Base-by-base conservation (phyloP, 768 basidiomycete genomes). In the Cantharellus anzutake region DNA sequence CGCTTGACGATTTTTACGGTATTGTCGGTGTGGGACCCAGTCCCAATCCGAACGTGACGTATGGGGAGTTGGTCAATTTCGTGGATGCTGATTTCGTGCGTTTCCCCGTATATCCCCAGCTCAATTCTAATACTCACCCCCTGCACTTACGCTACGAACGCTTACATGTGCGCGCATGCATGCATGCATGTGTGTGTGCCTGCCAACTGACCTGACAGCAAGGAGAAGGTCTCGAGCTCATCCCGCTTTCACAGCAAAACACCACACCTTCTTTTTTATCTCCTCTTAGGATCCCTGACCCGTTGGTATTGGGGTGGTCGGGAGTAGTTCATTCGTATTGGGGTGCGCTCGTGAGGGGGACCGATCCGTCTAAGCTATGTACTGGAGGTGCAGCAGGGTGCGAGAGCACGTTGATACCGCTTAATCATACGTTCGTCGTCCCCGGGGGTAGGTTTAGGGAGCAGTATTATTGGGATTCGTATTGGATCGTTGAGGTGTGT, bases 341-440 rank as follows among this genome's bases (percentile, higher is more conserved):
- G 93, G 75, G 78, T 0, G 77, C 83, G 59, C 78, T 97, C 4
- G 82, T 85, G 60, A 73, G 88, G 41, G 75, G 73, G 2, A 92
- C 90, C 3, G 90, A 94, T 64, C 66, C 74, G 16, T 78, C 82
- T 1, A 73, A 77, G 0, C 68, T 90, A 4, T 96, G 88, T 68
- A 66, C 69, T 51, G 74, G 71, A 20, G 20, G 20, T 29, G 20
- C 20, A 29, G 75, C 73, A 16, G 60, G 68, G 38, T 97, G 92
- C 68, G 85, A 89, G 69, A 86, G 88, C 69, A 76, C 84, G 0
- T 72, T 96, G 55, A 91, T 96, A 63, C 90, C 91, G 2, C 73
- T 96, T 55, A 96, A 96, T 66, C 79, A 93, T 66, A 90, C 86
- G 0, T 89, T 96, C 65, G 86, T 93, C 34, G 78, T 96, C 42